Percentiles rank a stretch among this genome's conserved stretches.
Conservation (phyloP, 2,329 filamentous ascomycete species). For the Exophiala sp. region DNA sequence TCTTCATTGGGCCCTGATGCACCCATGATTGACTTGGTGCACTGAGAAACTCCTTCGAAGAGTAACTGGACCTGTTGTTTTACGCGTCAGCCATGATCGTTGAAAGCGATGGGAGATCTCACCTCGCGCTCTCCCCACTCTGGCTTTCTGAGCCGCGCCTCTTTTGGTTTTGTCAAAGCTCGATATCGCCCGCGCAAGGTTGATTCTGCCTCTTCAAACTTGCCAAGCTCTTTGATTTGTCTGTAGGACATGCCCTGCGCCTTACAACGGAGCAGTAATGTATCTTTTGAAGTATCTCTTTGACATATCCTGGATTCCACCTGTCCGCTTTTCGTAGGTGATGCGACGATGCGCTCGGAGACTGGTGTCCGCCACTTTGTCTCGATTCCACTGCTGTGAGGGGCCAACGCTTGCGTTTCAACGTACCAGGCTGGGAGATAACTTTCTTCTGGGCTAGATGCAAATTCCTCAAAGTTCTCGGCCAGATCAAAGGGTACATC, state of each 20-base stretch:
- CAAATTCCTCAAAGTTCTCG: not conserved
- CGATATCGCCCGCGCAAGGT: conserved; percentile 47
- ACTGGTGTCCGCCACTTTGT: not conserved
- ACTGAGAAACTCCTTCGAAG: conserved; percentile 37
- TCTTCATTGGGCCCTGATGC: conserved; percentile 6
- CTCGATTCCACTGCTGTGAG: not conserved
- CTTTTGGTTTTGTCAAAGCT: conserved; percentile 45
- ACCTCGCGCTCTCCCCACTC: conserved; percentile 44
- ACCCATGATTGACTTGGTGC: conserved; percentile 20
- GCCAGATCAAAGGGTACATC: not conserved
- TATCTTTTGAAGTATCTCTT: conserved; percentile 33
- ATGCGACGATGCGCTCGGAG: not conserved
- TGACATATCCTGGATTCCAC: conserved; percentile 1
- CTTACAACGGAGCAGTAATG: conserved; percentile 41
- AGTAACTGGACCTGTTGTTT: conserved; percentile 39
- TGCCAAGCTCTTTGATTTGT: conserved; percentile 43
- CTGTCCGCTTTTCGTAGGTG: not conserved
- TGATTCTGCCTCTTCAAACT: conserved; percentile 47
- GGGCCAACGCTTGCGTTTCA: not conserved
- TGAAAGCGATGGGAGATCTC: conserved; percentile 25
- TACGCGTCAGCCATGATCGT: not conserved
- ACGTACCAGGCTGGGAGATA: not conserved
- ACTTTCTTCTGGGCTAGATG: not conserved
- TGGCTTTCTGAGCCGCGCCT: conserved; percentile 45
- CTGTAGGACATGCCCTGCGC: conserved; percentile 44